These are phyloP conservation scores for Sphagnum contortum DNA, from an alignment of 225 moss, liverwort and hornwort species.

Conservation along the genomic window DNA sequence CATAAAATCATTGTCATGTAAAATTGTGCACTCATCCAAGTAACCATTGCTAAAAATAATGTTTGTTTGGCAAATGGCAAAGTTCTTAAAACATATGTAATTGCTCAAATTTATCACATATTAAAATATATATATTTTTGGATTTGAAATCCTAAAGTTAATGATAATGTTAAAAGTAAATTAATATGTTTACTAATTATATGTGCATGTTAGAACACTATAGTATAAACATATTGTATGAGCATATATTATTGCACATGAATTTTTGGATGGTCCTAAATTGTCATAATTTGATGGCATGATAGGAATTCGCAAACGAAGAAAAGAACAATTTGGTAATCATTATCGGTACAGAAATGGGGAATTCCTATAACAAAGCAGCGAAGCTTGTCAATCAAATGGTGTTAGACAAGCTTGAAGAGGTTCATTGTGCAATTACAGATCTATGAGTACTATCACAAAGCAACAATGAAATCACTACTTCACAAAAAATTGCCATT, in stretches of 20 bases:
- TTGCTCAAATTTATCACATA: not conserved
- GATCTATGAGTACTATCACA: conserved; percentile 2
- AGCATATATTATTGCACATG: no score
- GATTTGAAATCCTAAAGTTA: no score
- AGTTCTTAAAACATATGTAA: not conserved
- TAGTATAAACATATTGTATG: no score
- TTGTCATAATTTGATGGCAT: no score
- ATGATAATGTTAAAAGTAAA: no score
- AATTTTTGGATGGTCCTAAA: no score
- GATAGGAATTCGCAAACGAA: conserved; percentile 8
- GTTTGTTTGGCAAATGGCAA: no score
- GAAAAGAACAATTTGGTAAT: conserved; percentile 5
- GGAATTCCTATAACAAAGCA: conserved; percentile 3
- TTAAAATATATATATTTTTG: no score
- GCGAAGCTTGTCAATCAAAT: conserved; percentile 13
- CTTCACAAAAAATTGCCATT: not conserved
- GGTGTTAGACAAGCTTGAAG: conserved; percentile 8
- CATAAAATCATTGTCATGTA: not conserved
- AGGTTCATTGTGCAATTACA: conserved; percentile 1
- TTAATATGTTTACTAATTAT: no score
- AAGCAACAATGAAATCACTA: not conserved
- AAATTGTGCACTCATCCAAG: not conserved
- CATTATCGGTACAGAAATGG: conserved; percentile 5
- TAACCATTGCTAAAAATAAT: no score
- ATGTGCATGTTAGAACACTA: no score